Percentiles rank a stretch among this genome's conserved stretches.
phyloP scores from a whole-genome alignment of 768 basidiomycete species.

The Crassisporium funariophilum region DNA sequence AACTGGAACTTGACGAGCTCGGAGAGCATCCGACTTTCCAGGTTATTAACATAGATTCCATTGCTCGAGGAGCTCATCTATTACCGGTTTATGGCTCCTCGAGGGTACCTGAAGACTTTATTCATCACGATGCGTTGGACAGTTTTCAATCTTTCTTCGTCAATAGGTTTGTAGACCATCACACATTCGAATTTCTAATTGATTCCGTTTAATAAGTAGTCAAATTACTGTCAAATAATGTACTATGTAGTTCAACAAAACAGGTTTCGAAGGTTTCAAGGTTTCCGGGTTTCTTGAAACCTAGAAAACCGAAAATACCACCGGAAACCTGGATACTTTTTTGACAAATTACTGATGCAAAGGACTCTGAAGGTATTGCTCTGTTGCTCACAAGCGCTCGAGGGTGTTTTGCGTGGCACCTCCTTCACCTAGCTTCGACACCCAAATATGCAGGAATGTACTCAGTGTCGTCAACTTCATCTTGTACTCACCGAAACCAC shows the following conservation, averaged over 20 bases:
- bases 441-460: too few relatives aligned
- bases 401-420: too few relatives aligned
- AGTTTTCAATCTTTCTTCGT: conserved; percentile 25
- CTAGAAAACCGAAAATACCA: conserved; percentile 3
- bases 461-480: too few relatives aligned
- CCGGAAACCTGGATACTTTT: not conserved
- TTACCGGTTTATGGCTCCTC: conserved; percentile 22
- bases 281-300: conserved; percentile 4
- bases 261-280: conserved; percentile 15
- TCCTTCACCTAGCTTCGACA: too few relatives aligned
- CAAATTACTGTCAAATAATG: not conserved
- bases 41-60: conserved; percentile 22
- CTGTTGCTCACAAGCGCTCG: too few relatives aligned
- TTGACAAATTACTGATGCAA: conserved; percentile 1
- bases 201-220: not conserved
- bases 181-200: not conserved
- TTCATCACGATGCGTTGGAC: conserved; percentile 19
- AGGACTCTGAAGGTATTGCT: too few relatives aligned
- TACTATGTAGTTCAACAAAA: conserved; percentile 14
- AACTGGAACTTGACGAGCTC: conserved; percentile 14
- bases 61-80: conserved; percentile 23
- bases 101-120: conserved; percentile 16
- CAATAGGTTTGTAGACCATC: conserved; percentile 21
- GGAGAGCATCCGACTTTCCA: not conserved
- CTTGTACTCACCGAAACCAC: too few relatives aligned